Percentiles rank a stretch among this genome's conserved stretches.
phyloP scores from a whole-genome alignment of 371 early-diverging fungal species.

The Quaeritorhiza haematococci region DNA sequence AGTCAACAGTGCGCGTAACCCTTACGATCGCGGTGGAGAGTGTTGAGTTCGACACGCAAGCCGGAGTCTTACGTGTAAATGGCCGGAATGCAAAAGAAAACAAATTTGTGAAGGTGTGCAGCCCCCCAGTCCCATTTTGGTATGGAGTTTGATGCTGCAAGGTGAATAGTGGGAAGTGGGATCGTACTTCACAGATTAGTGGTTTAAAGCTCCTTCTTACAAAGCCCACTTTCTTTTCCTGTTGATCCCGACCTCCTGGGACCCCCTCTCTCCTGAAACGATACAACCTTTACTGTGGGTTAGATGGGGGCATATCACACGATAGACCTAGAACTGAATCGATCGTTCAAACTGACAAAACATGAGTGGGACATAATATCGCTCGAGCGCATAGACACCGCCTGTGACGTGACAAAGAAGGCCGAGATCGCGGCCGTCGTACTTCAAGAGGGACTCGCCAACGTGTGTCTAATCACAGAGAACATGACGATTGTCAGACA shows the following conservation, averaged over 20 bases:
- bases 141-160: no score
- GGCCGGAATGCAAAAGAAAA: constrained; percentile 84
- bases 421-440: constrained; percentile 94
- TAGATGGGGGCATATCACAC: constrained; percentile 93
- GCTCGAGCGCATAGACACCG: constrained; percentile 78
- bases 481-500: constrained; percentile 93
- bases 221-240: not conserved
- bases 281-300: not conserved
- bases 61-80: constrained; percentile 76
- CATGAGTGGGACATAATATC: constrained; percentile 90
- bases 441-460: constrained; percentile 93
- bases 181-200: not conserved
- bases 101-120: constrained; percentile 77
- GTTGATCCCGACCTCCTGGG: not conserved
- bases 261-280: no score
- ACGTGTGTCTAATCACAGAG: constrained; percentile 86
- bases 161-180: no score
- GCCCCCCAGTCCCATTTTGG: no score
- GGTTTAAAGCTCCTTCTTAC: not conserved
- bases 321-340: constrained; percentile 85
- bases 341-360: constrained; percentile 82
- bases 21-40: constrained; percentile 83
- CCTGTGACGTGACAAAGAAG: constrained; percentile 84
- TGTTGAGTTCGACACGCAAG: constrained; percentile 85
- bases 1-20: constrained; percentile 71